These are phyloP conservation scores for Fraxinus albicans DNA, from an alignment of 305 asterid species.

Conservation along the genomic window DNA sequence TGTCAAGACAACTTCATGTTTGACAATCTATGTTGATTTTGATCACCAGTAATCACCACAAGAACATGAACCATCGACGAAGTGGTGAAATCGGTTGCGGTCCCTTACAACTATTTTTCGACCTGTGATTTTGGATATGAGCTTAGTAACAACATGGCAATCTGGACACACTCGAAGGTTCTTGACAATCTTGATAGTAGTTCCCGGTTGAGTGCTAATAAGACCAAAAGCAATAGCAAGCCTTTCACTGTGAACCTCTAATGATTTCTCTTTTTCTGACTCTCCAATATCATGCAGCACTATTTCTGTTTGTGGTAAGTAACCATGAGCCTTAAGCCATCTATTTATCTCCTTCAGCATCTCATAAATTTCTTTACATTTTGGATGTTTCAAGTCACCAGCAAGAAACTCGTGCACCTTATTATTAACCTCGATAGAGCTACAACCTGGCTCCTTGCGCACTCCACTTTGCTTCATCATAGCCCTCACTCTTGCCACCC, in stretches of 20 bases:
- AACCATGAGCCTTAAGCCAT: constrained; percentile 29
- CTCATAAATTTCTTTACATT: constrained; percentile 32
- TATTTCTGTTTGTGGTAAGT: constrained; percentile 24
- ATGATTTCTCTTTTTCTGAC: constrained; percentile 25
- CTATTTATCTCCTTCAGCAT: constrained; percentile 36
- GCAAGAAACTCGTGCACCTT: constrained; percentile 38
- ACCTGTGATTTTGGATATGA: constrained; percentile 37
- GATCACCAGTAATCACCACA: constrained; percentile 41
- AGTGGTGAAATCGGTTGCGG: constrained; percentile 40
- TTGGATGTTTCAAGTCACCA: constrained; percentile 32
- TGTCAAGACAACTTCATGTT: neutral
- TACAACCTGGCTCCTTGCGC: constrained; percentile 41
- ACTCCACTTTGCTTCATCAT: constrained; percentile 28
- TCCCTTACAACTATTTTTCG: constrained; percentile 38
- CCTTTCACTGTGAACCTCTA: constrained; percentile 40
- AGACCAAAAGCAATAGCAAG: constrained; percentile 42
- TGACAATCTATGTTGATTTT: neutral
- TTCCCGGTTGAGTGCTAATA: constrained; percentile 34
- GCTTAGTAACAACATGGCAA: constrained; percentile 41
- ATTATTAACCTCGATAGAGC: constrained; percentile 38
- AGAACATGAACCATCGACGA: constrained; percentile 36
- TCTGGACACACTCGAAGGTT: constrained; percentile 40
- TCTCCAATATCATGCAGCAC: constrained; percentile 34
- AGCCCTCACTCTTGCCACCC: too few relatives aligned
- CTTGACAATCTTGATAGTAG: constrained; percentile 38